Evolutionary conservation across 2,329 filamentous ascomycete species (phyloP).

Genomic region (Hysterium pulicare): DNA sequence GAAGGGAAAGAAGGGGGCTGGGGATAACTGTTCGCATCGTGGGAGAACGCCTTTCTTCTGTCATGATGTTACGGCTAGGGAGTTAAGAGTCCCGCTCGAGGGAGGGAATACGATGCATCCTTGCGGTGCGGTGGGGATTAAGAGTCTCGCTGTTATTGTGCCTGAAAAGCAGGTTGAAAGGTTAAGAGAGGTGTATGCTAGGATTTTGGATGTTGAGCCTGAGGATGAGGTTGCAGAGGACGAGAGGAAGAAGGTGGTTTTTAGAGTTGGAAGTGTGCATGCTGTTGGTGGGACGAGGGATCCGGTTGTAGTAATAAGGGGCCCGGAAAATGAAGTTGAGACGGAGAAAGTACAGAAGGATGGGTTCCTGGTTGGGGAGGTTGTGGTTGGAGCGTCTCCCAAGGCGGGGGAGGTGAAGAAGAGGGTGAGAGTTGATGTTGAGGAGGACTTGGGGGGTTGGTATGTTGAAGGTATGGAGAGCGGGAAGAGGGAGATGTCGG

Average conservation of each 20-base stretch:
- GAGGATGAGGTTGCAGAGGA: slow-evolving; percentile 12
- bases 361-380: neutral
- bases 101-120: slow-evolving; percentile 45
- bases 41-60: slow-evolving; percentile 55
- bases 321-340: neutral
- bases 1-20: slow-evolving; percentile 20
- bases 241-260: too few species aligned
- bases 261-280: slow-evolving; percentile 1
- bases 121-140: slow-evolving; percentile 45
- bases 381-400: neutral
- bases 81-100: slow-evolving; percentile 49
- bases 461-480: too few species aligned
- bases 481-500: too few species aligned
- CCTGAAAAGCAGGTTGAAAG: slow-evolving; percentile 44
- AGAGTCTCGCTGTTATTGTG: slow-evolving; percentile 6
- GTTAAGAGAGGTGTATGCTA: slow-evolving; percentile 56
- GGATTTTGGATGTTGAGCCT: slow-evolving; percentile 58
- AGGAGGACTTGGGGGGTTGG: too few species aligned
- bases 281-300: neutral
- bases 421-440: neutral
- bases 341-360: neutral
- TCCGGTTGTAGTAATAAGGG: slow-evolving; percentile 1
- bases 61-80: slow-evolving; percentile 55
- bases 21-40: slow-evolving; percentile 34
- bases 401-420: neutral